These are phyloP conservation scores for Metschnikowia gelsemii DNA, from an alignment of 805 yeast species.

Conservation along the genomic window DNA sequence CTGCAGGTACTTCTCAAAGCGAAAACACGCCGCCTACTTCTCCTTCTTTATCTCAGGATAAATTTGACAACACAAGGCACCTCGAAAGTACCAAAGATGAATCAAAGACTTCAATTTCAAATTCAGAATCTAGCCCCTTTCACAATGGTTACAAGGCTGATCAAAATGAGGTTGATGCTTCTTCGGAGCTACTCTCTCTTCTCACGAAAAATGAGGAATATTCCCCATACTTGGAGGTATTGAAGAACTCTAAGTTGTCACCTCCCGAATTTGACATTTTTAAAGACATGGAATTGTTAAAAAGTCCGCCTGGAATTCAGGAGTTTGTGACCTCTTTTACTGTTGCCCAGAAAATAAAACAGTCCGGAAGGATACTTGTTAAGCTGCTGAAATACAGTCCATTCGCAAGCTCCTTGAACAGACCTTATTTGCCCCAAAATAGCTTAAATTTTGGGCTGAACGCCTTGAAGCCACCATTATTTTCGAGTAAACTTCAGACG, in stretches of 20 bases:
- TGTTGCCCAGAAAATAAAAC: conserved; percentile 29
- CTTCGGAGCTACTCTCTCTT: conserved; percentile 21
- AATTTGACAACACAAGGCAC: not conserved
- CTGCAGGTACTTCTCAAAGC: conserved; percentile 33
- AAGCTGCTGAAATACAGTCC: conserved; percentile 23
- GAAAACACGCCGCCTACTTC: conserved; percentile 8
- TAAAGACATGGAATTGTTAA: conserved; percentile 34
- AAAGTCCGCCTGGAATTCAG: conserved; percentile 44
- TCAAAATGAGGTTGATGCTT: conserved; percentile 17
- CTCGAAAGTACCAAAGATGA: not conserved
- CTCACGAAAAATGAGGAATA: conserved; percentile 23
- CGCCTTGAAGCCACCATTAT: conserved; percentile 34
- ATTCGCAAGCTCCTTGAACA: conserved; percentile 30
- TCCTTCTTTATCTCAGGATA: conserved; percentile 4
- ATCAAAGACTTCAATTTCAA: not conserved
- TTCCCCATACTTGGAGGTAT: conserved; percentile 26
- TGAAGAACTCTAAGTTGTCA: conserved; percentile 32
- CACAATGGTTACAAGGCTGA: conserved; percentile 2
- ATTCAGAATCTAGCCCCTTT: conserved; percentile 1
- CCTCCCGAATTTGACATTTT: conserved; percentile 34
- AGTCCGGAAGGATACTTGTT: conserved; percentile 27
- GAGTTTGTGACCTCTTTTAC: conserved; percentile 40
- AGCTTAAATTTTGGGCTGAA: not conserved
- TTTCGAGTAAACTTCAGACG: conserved; percentile 35
- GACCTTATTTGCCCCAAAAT: conserved; percentile 34